Evolutionary conservation across 164 flowering plant species (phyloP), one percentile per base, ranked within the genome.

Genomic region (Aristolochia californica): DNA sequence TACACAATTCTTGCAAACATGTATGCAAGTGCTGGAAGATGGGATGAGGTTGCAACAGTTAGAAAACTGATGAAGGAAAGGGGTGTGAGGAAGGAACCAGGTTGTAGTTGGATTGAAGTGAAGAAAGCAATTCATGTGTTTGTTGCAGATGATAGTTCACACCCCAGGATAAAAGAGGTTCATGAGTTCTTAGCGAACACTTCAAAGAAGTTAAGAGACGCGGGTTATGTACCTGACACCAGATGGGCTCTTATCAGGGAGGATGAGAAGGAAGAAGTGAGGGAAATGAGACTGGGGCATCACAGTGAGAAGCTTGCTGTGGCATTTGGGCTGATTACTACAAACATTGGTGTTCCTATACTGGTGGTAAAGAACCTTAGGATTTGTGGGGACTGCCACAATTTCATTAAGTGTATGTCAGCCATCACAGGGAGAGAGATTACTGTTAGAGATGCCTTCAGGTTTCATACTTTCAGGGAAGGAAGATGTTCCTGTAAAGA

Each of bases 231-330:
- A 23, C 85, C 84, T 1, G 89, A 88, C 56, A 21, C 66, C 38
- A 83, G 72, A 51, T 83, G 85, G 85, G 78, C 83, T 53, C 58
- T 71, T 57, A 76, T 76, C 17, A 78, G 66, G 71, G 87, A 78
- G 64, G 82, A 75, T 51, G 83, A 57, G 13, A 64, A 54, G 58
- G 73, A 73, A 45, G 80, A 60, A 52, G 85, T 82, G 61, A 79
- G 65, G 66, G 84, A 81, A 70, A 60, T 65, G 48, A 69, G 74
- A 65, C 45, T 88, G 48, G 71, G 75, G 45, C 80, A 80, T 70
- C 94, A 84, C 59, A 88, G 94, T 62, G 94, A 85, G 76, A 88
- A 88, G 72, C 79, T 88, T 16, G 96, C 96, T 1, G 81, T 88
- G 54, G 88, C 85, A 25, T 83, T 80, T 71, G 96, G 88, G 48